Percentiles rank a stretch among this genome's conserved stretches.
Evolutionary conservation across 176 grass and related monocot genomes (phyloP).

Genomic region (Olyra latifolia): DNA sequence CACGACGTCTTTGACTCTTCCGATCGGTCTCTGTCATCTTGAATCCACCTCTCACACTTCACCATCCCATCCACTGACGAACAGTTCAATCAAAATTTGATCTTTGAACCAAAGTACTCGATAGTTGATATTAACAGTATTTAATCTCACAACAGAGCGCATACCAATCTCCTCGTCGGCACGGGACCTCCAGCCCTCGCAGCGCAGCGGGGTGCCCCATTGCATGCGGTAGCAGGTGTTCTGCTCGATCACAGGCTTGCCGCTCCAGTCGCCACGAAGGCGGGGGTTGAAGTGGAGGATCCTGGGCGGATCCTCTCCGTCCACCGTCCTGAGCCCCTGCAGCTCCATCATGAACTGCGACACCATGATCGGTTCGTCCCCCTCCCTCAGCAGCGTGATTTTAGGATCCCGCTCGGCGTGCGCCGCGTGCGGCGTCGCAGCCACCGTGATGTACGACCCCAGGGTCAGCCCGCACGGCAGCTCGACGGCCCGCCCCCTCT

Average conservation of each 20-base stretch:
- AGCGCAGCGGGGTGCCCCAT: constrained; percentile 77
- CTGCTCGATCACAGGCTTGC: constrained; percentile 89
- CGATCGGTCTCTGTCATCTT: constrained; percentile 51
- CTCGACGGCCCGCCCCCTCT: constrained; percentile 58
- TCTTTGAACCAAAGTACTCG: constrained; percentile 1
- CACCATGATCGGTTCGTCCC: constrained; percentile 76
- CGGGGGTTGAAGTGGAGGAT: constrained; percentile 96
- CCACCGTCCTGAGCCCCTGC: constrained; percentile 77
- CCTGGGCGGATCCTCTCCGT: constrained; percentile 93
- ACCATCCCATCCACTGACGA: constrained; percentile 75
- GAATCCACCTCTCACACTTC: constrained; percentile 96
- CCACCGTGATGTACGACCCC: constrained; percentile 80
- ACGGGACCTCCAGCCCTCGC: constrained; percentile 82
- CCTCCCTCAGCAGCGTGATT: constrained; percentile 69
- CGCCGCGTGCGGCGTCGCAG: constrained; percentile 59
- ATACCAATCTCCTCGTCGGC: constrained; percentile 83
- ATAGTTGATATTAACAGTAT: not conserved
- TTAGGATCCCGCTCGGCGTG: constrained; percentile 80
- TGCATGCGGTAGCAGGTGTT: constrained; percentile 99
- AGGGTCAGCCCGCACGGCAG: constrained; percentile 95
- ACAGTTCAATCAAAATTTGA: constrained; percentile 31
- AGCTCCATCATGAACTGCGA: constrained; percentile 99
- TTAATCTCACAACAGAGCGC: not conserved
- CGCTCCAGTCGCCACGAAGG: constrained; percentile 92
- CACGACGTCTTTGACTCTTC: constrained; percentile 70